Evolutionary conservation across 2,329 filamentous ascomycete species (phyloP), one percentile per base, ranked within the genome.

Genomic region (Phyllosticta citriasiana): DNA sequence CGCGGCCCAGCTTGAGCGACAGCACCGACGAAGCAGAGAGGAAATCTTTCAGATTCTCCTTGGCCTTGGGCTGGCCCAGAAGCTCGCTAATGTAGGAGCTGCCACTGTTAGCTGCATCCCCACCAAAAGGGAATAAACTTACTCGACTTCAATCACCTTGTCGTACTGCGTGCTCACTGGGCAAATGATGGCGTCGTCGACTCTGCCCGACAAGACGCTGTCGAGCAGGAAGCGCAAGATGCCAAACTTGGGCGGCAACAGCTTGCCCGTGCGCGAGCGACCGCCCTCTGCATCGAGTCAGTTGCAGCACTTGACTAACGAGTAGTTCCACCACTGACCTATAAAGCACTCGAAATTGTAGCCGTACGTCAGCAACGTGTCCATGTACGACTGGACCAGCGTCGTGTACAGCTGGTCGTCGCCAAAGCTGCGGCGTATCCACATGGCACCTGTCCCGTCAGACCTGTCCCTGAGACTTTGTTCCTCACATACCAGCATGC

Each of bases 321-420:
- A 57, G 55, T 25, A 22, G 19, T 22, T 22, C 19, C 19, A 26
- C 14, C n/a, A 57, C 61, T n/a, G 54, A 63, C 61, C 61, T 47
- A 99, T 95, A 68, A 99, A 99, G 73, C 94, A 99, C 73, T 97
- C 93, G 56, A 99, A 84, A 71, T 99, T 97, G 75, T 88, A 96
- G 0, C 94, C 94, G 65, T 90, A 87, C 69, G 94, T 89, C 2
- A 99, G 79, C 53, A 99, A 73, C 0, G 91, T 95, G 72, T 99
- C 94, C 67, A 99, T 91, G 70, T 99, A 99, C 6, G 91, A 84
- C 73, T 99, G 94, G 6, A 99, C 93, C n/a, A 97, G 80, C 0
- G 92, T 93, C 4, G 86, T 85, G 72, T 99, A 99, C 0, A 99
- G 77, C 40, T 88, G 84, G 71, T 99, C 94, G 64, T 96, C 89